Percentiles rank a stretch among this genome's conserved stretches.
Evolutionary conservation across 2,329 filamentous ascomycete genomes (phyloP).

Genomic region (Calycina marina): DNA sequence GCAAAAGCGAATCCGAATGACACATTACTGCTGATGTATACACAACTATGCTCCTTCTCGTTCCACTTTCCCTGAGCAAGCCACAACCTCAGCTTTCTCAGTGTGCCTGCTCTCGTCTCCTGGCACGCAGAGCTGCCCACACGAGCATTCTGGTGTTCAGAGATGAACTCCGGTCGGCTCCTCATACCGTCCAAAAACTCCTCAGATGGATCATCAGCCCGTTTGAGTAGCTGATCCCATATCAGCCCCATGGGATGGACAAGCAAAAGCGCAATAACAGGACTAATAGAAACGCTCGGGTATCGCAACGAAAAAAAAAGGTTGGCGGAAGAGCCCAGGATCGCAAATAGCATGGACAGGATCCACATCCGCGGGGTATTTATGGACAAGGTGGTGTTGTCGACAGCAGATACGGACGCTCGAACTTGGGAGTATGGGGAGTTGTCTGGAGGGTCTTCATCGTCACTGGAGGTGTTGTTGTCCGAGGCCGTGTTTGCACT

Average conservation of each 20-base stretch:
- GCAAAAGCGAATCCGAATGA: conserved; percentile 83
- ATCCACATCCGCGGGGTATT: conserved; percentile 82
- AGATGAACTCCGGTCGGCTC: conserved; percentile 14
- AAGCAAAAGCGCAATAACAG: conserved; percentile 73
- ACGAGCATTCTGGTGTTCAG: conserved; percentile 10
- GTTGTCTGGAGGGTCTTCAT: conserved; percentile 46
- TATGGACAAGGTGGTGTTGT: conserved; percentile 66
- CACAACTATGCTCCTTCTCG: conserved; percentile 76
- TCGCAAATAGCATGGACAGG: conserved; percentile 63
- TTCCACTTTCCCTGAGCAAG: conserved; percentile 72
- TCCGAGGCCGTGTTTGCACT: conserved; percentile 21
- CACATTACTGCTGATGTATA: conserved; percentile 81
- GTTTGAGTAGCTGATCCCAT: conserved; percentile 62
- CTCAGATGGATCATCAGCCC: conserved; percentile 36
- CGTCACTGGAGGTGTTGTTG: conserved; percentile 25
- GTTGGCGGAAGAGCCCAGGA: conserved; percentile 72
- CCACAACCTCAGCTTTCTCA: conserved; percentile 47
- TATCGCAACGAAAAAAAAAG: conserved; percentile 83
- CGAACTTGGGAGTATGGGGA: conserved; percentile 68
- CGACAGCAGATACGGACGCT: conserved; percentile 62
- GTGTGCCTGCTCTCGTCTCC: conserved; percentile 11
- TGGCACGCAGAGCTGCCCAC: background rate
- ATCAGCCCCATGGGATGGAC: conserved; percentile 71
- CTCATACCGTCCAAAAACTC: conserved; percentile 39
- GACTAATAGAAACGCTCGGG: conserved; percentile 78